Evolutionary conservation across 805 yeast genomes (phyloP), one percentile per base, ranked within the genome.

Genomic region (Kazachstania kunashirensis): DNA sequence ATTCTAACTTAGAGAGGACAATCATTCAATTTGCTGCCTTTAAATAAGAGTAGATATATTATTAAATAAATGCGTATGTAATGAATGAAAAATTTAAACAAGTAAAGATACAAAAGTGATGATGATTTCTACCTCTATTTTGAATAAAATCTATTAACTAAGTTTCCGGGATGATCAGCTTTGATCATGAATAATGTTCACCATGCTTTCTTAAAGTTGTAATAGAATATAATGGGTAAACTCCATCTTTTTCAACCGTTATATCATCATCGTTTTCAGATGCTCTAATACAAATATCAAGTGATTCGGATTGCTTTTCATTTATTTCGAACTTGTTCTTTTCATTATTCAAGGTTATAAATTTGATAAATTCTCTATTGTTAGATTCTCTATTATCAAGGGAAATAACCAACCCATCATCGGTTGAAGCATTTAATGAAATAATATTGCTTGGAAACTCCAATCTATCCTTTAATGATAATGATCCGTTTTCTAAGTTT

Each of bases 181-280:
- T n/a, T n/a, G n/a, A n/a, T n/a, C n/a, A 55, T 10, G 59, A 52
- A 32, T 46, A 65, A 42, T 59, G 63, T 50, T 76, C 82, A 33
- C 79, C 78, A 52, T 78, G 71, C 56, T 77, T 77, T 47, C 80
- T 68, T 50, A 77, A 65, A 14, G 69, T 54, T 40, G 66, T 63
- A 33, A 68, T 56, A 37, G 64, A 59, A 49, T 73, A 73, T 48
- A 77, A 63, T 13, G 77, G 73, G 36, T 67, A 67, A 34, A 70
- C 55, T 17, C 64, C 70, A 18, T 63, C 55, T 9, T 55, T 37
- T 4, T 52, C 57, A 8, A 63, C 66, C 3, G 59, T 59, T 33
- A 60, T 58, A 9, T 56, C 52, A 31, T 62, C 57, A 11, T 49
- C 42, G 3, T 43, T 44, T 4, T 59, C 41, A 12, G 48, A 37